Evolutionary conservation across 805 yeast genomes (phyloP).

Genomic region (Metschnikowia continentalis): DNA sequence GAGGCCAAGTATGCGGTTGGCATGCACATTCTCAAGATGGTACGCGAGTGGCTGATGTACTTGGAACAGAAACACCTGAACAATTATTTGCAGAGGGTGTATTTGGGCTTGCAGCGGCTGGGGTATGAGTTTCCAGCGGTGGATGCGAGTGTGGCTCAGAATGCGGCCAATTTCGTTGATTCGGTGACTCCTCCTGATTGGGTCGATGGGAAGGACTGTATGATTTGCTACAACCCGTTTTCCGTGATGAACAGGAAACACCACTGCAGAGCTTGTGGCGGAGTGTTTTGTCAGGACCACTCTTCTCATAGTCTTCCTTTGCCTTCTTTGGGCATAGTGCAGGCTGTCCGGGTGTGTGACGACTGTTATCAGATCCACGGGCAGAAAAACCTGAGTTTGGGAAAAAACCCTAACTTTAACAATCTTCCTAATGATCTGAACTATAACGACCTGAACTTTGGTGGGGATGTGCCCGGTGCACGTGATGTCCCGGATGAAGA

Average conservation of each 20-base stretch:
- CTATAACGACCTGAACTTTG: no score
- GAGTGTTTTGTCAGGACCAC: constrained; percentile 83
- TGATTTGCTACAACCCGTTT: constrained; percentile 83
- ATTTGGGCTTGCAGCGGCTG: constrained; percentile 54
- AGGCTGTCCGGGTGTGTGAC: constrained; percentile 92
- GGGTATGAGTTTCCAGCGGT: constrained; percentile 64
- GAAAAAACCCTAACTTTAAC: no score
- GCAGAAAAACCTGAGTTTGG: no score
- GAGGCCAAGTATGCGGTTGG: constrained; percentile 45
- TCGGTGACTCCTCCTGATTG: constrained; percentile 95
- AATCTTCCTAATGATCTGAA: no score
- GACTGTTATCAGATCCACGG: constrained; percentile 66
- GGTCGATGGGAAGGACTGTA: constrained; percentile 93
- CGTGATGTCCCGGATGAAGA: constrained; percentile 46
- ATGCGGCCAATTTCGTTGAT: constrained; percentile 60
- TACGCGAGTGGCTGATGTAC: constrained; percentile 76
- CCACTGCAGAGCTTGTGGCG: constrained; percentile 97
- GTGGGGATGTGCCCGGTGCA: background rate
- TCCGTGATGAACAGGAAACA: constrained; percentile 85
- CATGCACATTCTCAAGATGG: constrained; percentile 52
- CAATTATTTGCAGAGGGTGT: constrained; percentile 58
- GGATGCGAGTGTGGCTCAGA: constrained; percentile 24
- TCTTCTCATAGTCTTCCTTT: constrained; percentile 69
- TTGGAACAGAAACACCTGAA: constrained; percentile 61
- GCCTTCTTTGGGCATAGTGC: constrained; percentile 80